Evolutionary conservation across 257 asterid genomes (phyloP), one percentile per base, ranked within the genome.

Genomic region (Ligustrum vulgare): DNA sequence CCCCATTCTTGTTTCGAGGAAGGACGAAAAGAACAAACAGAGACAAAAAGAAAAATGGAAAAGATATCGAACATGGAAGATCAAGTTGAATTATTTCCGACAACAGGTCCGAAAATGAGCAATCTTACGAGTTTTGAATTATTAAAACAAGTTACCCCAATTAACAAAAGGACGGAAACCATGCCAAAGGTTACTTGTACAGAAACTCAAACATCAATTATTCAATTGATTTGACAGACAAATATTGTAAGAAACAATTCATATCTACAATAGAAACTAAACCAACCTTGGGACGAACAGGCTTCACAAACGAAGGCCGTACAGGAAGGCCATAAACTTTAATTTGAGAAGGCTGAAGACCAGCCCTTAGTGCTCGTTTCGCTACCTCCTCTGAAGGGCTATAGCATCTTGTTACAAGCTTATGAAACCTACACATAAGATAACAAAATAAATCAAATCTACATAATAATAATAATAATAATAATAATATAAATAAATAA

Each of bases 241-340:
- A 49, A 16, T 23, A 49, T 49, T 9, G 49, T 8, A 7, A 41
- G 49, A 41, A 41, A 28, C 31, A 28, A 37, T 37, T 37, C 9
- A 37, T 37, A 37, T 37, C 41, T 6, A 65, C 36, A 72, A 0
- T 16, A 18, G 41, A 41, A 71, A 60, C 22, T 51, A 75, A 39
- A 72, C 72, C 69, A 79, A 93, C 99, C 99, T 95, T 89, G 31
- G 94, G 91, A 68, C 74, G 87, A 78, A 95, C 90, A 56, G 94
- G 85, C 87, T 93, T 95, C 78, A 93, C 96, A 80, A 95, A 95
- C 9, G 98, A 93, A 76, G 99, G 98, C 47, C 99, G 89, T 31
- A 95, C 97, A 6, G 99, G 98, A 82, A 95, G 99, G 68, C 99
- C 99, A 67, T 82, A 91, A 72, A 95, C 93, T 89, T 93, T 93